Evolutionary conservation across 176 grass and related monocot species (phyloP).

Genomic region (Neostapfia colusana): DNA sequence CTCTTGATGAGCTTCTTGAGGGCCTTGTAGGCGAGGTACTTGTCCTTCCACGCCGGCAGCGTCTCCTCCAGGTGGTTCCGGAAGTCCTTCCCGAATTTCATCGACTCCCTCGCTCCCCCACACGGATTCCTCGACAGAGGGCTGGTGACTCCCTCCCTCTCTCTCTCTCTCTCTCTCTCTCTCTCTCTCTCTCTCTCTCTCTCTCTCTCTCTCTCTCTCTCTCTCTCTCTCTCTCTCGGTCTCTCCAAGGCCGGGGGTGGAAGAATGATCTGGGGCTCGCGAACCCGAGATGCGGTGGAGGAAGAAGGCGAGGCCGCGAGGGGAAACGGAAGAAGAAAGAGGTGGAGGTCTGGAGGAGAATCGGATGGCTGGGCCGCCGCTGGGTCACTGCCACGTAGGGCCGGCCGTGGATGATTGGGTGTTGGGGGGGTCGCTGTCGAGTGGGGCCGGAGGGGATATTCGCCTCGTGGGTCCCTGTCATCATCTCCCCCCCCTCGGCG

Average conservation of each 20-base stretch:
- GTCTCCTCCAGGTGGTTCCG: constrained; percentile 88
- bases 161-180: no score
- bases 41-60: constrained; percentile 93
- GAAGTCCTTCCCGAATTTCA: constrained; percentile 99
- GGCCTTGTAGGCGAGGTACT: constrained; percentile 87
- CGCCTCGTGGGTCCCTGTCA: constrained; percentile 32
- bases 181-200: background rate
- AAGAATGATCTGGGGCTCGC: background rate
- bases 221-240: no score
- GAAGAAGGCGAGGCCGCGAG: background rate
- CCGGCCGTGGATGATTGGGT: constrained; percentile 8
- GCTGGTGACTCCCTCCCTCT: background rate
- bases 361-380: background rate
- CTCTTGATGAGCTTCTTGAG: constrained; percentile 99
- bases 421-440: constrained; percentile 14
- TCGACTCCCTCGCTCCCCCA: background rate
- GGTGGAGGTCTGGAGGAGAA: constrained; percentile 7
- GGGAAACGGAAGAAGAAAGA: background rate
- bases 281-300: background rate
- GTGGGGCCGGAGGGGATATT: constrained; percentile 27
- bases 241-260: background rate
- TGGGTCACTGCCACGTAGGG: constrained; percentile 14
- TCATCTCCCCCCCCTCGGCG: constrained; percentile 17
- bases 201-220: no score
- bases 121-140: background rate